Evolutionary conservation across 371 early-diverging fungal genomes (phyloP).

Genomic region (Rhizopus stolonifer): DNA sequence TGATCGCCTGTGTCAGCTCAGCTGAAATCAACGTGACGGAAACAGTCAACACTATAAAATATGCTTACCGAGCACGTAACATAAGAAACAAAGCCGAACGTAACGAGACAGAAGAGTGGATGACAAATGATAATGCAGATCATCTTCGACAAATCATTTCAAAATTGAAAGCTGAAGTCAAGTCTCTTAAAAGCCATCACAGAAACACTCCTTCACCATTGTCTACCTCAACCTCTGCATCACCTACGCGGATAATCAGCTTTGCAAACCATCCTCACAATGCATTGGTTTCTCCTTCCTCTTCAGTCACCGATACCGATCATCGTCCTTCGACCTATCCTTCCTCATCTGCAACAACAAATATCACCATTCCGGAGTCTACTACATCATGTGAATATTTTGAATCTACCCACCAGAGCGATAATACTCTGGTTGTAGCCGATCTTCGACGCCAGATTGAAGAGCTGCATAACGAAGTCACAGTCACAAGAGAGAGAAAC

Average conservation of each 20-base stretch:
- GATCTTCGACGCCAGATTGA: constrained; percentile 26
- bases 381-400: constrained; percentile 6
- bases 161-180: constrained; percentile 57
- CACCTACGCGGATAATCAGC: constrained; percentile 10
- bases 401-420: constrained; percentile 5
- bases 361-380: constrained; percentile 19
- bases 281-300: constrained; percentile 20
- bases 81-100: constrained; percentile 81
- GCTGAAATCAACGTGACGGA: constrained; percentile 82
- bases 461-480: constrained; percentile 29
- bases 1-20: constrained; percentile 93
- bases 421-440: constrained; percentile 20
- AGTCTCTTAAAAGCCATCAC: constrained; percentile 32
- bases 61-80: constrained; percentile 86
- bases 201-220: constrained; percentile 18
- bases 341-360: constrained; percentile 31
- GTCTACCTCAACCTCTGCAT: constrained; percentile 11
- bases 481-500: constrained; percentile 28
- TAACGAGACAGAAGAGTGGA: constrained; percentile 69
- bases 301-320: constrained; percentile 23
- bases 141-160: constrained; percentile 57
- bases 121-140: constrained; percentile 57
- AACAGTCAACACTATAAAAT: constrained; percentile 89
- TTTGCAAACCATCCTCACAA: constrained; percentile 4
- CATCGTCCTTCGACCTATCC: constrained; percentile 9